phyloP scores from a whole-genome alignment of 2,329 filamentous ascomycete genomes.

The Fusarium virguliforme region DNA sequence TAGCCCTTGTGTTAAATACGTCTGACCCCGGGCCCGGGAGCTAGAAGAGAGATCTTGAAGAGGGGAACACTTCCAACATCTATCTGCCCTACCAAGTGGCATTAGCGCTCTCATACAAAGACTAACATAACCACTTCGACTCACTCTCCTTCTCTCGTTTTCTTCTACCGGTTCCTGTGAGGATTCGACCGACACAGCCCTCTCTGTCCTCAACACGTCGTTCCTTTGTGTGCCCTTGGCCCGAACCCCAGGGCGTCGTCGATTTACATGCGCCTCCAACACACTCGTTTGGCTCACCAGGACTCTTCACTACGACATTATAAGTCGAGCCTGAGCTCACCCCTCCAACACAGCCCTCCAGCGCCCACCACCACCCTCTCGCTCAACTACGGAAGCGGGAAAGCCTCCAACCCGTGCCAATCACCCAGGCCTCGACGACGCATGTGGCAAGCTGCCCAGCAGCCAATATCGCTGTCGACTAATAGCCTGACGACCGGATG shows the following conservation, averaged over 20 bases:
- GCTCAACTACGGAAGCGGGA: conserved; percentile 51
- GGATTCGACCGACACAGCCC: conserved; percentile 34
- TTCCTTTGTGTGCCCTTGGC: conserved; percentile 42
- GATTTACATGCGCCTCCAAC: conserved; percentile 40
- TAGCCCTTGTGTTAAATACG: conserved; percentile 52
- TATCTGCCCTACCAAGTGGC: conserved; percentile 38
- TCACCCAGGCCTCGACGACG: conserved; percentile 44
- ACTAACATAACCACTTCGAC: conserved; percentile 42
- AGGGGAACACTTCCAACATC: conserved; percentile 46
- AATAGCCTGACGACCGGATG: conserved; percentile 47
- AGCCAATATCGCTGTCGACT: conserved; percentile 49
- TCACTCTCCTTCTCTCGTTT: conserved; percentile 43
- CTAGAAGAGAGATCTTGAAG: conserved; percentile 48
- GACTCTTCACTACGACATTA: conserved; percentile 45
- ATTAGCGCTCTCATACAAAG: conserved; percentile 48
- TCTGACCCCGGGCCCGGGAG: conserved; percentile 50
- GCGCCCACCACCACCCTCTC: conserved; percentile 45
- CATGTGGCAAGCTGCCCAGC: conserved; percentile 49
- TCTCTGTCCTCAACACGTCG: conserved; percentile 38
- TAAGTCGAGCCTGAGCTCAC: conserved; percentile 43
- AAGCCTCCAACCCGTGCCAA: conserved; percentile 49
- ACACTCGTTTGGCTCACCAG: conserved; percentile 51
- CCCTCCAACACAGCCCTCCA: conserved; percentile 48
- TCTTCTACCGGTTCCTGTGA: conserved; percentile 27
- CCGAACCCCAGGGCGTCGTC: conserved; percentile 31